Evolutionary conservation across 2,329 filamentous ascomycete genomes (phyloP).

Genomic region (Trichoderma lentiforme): DNA sequence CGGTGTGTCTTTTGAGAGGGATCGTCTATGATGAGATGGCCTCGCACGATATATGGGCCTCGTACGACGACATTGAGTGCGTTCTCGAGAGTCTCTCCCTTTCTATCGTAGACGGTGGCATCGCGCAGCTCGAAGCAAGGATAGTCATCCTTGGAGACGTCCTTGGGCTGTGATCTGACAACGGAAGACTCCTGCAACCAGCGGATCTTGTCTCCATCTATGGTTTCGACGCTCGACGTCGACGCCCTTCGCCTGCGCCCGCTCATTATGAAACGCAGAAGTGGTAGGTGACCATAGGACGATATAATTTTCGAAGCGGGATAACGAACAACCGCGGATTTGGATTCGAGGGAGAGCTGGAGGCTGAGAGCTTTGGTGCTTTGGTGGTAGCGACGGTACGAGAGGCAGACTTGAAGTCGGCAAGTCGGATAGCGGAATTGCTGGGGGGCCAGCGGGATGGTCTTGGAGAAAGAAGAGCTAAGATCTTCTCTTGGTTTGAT

Average conservation of each 20-base stretch:
- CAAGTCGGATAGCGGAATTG: not conserved
- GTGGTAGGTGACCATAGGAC: not conserved
- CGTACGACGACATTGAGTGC: slow-evolving; percentile 58
- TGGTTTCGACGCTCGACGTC: slow-evolving; percentile 44
- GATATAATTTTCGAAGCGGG: not conserved
- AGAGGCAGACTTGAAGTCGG: not conserved
- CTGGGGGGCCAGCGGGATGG: not conserved
- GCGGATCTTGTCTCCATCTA: slow-evolving; percentile 36
- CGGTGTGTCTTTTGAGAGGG: slow-evolving; percentile 34
- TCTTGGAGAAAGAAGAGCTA: not conserved
- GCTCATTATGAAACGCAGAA: not conserved
- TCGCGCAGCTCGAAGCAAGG: slow-evolving; percentile 60
- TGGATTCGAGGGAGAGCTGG: not conserved
- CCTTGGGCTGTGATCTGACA: slow-evolving; percentile 28
- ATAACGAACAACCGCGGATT: not conserved
- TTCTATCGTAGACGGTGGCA: slow-evolving; percentile 54
- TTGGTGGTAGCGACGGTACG: not conserved
- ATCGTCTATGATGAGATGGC: slow-evolving; percentile 53
- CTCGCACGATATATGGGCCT: slow-evolving; percentile 60
- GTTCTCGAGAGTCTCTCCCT: slow-evolving; percentile 55
- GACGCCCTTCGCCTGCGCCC: slow-evolving; percentile 40
- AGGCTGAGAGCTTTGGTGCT: not conserved
- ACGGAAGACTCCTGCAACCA: slow-evolving; percentile 37
- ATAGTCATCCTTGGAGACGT: slow-evolving; percentile 48
- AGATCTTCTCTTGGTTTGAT: not conserved